Conservation (phyloP, 176 grass and related monocot species). For the Oryza coarctata region DNA sequence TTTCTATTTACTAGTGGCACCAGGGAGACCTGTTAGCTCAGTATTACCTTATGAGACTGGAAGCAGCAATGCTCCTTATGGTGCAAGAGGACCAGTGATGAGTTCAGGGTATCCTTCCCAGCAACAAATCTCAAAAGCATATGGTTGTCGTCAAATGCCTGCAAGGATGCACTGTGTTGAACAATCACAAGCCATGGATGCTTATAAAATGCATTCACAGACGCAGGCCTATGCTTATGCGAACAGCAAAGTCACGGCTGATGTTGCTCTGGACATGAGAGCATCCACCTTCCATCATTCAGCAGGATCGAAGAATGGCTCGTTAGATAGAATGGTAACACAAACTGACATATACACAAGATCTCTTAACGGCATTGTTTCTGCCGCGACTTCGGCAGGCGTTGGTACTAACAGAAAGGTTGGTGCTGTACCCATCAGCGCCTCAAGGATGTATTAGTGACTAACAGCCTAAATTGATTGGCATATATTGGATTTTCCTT, state of each 20-base stretch:
- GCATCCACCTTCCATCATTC: conserved; percentile 53
- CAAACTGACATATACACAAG: conserved; percentile 58
- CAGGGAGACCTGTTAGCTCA: conserved; percentile 53
- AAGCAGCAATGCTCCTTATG: conserved; percentile 39
- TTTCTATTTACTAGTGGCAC: conserved; percentile 32
- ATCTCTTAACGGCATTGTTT: conserved; percentile 61
- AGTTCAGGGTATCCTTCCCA: conserved; percentile 55
- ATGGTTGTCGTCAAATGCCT: conserved; percentile 40
- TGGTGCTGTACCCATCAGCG: conserved; percentile 54
- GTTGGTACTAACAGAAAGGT: conserved; percentile 61
- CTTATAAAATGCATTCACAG: conserved; percentile 39
- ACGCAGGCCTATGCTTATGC: conserved; percentile 30
- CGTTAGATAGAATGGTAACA: conserved; percentile 41
- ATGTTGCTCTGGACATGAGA: conserved; percentile 63
- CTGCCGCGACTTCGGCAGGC: conserved; percentile 54
- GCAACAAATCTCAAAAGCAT: conserved; percentile 47
- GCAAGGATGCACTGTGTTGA: conserved; percentile 42
- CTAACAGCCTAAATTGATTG: not conserved
- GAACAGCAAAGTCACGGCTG: conserved; percentile 38
- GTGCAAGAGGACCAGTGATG: conserved; percentile 41
- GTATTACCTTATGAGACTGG: conserved; percentile 45
- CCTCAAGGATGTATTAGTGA: conserved; percentile 74
- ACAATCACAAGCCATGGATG: conserved; percentile 41
- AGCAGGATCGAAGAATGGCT: conserved; percentile 33
- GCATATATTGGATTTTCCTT: conserved; percentile 3